Percentiles rank a stretch among this genome's conserved stretches.
phyloP scores from a whole-genome alignment of 805 yeast genomes.

The Saccharomyces cerevisiae region DNA sequence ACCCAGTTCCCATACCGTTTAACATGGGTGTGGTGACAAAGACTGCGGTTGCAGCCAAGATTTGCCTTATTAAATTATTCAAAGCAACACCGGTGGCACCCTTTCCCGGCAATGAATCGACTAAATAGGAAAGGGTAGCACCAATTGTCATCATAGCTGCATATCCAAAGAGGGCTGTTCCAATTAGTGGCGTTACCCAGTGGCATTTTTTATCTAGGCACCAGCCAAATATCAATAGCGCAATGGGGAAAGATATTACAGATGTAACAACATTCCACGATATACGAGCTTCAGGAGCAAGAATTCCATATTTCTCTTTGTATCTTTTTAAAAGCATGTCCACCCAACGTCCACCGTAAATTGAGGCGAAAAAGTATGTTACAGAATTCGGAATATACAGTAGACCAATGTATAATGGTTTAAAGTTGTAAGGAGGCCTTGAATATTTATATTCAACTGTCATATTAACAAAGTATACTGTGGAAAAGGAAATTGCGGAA shows the following conservation, averaged over 20 bases:
- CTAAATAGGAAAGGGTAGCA: constrained; percentile 68
- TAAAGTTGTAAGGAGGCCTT: constrained; percentile 60
- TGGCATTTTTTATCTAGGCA: constrained; percentile 53
- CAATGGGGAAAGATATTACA: constrained; percentile 50
- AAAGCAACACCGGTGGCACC: constrained; percentile 87
- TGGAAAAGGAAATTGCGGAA: constrained; percentile 65
- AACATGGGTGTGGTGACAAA: constrained; percentile 68
- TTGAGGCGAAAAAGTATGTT: constrained; percentile 63
- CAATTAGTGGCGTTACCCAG: constrained; percentile 76
- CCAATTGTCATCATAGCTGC: constrained; percentile 82
- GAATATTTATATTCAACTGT: constrained; percentile 58
- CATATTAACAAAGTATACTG: constrained; percentile 66
- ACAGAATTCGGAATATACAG: constrained; percentile 79
- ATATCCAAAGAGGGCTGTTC: constrained; percentile 74
- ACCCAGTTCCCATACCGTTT: constrained; percentile 61
- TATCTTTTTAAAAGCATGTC: constrained; percentile 52
- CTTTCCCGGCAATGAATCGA: constrained; percentile 76
- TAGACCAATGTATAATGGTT: constrained; percentile 58
- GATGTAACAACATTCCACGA: constrained; percentile 68
- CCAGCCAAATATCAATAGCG: constrained; percentile 78
- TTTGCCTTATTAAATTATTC: constrained; percentile 65
- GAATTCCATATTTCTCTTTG: constrained; percentile 50
- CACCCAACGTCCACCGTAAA: constrained; percentile 77
- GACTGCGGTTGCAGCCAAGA: constrained; percentile 67
- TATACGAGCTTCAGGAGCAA: constrained; percentile 70